These are phyloP conservation scores for Xylaria nigripes DNA, from an alignment of 495 filamentous ascomycete genomes.

Conservation along the genomic window DNA sequence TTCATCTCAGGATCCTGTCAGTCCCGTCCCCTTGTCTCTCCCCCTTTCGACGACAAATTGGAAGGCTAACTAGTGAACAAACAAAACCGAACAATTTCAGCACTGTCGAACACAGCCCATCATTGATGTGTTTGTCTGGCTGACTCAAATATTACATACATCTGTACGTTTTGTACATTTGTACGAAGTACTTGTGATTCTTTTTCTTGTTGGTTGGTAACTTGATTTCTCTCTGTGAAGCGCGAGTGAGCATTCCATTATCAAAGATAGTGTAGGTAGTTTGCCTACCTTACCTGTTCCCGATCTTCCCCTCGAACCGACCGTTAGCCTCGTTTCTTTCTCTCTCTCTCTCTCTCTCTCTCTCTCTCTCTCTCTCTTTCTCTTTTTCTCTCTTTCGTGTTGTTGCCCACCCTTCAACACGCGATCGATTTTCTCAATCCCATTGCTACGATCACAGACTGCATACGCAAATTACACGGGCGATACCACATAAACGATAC, in stretches of 20 bases:
- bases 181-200: neutral
- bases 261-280: no score
- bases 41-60: constrained; percentile 1
- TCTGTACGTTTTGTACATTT: neutral
- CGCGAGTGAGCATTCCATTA: no score
- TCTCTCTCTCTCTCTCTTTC: neutral
- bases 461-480: neutral
- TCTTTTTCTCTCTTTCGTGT: neutral
- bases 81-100: no score
- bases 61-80: neutral
- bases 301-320: neutral
- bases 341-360: neutral
- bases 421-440: neutral
- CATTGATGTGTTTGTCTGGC: neutral
- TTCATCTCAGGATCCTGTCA: neutral
- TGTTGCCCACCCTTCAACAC: neutral
- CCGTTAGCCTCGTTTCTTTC: neutral
- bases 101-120: neutral
- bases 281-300: neutral
- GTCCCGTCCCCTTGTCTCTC: neutral
- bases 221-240: neutral
- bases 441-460: neutral
- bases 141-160: neutral
- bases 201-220: neutral
- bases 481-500: neutral